Evolutionary conservation across 148 eudicot genomes (phyloP).

Genomic region (Oxyria digyna): DNA sequence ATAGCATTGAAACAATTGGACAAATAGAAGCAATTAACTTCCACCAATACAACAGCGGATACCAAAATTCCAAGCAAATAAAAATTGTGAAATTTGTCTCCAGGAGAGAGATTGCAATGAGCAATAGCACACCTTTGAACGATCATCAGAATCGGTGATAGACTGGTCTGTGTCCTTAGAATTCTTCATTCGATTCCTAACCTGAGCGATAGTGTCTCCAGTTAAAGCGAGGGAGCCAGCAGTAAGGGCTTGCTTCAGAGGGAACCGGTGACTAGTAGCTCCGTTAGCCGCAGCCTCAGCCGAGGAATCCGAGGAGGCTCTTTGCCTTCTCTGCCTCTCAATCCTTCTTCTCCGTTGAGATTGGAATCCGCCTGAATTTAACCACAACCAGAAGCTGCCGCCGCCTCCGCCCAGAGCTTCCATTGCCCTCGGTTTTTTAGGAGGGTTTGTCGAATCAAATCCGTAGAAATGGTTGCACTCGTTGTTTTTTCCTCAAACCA

Average conservation of each 20-base stretch:
- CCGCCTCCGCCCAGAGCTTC: conserved; percentile 35
- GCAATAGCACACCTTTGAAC: conserved; percentile 25
- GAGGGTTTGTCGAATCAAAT: not conserved
- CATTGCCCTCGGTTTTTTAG: conserved; percentile 21
- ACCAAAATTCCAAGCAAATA: not conserved
- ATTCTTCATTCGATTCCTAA: conserved; percentile 32
- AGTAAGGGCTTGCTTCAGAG: conserved; percentile 60
- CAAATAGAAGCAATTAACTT: not conserved
- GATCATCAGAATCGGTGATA: conserved; percentile 7
- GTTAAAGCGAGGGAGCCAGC: conserved; percentile 66
- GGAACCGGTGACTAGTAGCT: conserved; percentile 32
- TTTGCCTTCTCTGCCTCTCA: conserved; percentile 7
- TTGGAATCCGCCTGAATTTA: conserved; percentile 21
- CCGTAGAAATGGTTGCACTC: not conserved
- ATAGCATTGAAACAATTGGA: not conserved
- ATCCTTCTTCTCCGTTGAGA: conserved; percentile 11
- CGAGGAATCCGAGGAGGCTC: conserved; percentile 25
- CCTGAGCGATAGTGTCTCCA: conserved; percentile 89
- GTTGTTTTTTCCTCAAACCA: not conserved
- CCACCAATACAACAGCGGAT: not conserved
- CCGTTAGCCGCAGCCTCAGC: conserved; percentile 17
- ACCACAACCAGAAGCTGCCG: conserved; percentile 40
- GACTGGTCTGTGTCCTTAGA: not conserved
- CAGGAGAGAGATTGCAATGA: not conserved
- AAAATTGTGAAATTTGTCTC: not conserved